These are phyloP conservation scores for Lactifluus volemus DNA, from an alignment of 768 basidiomycete species.

Conservation along the genomic window DNA sequence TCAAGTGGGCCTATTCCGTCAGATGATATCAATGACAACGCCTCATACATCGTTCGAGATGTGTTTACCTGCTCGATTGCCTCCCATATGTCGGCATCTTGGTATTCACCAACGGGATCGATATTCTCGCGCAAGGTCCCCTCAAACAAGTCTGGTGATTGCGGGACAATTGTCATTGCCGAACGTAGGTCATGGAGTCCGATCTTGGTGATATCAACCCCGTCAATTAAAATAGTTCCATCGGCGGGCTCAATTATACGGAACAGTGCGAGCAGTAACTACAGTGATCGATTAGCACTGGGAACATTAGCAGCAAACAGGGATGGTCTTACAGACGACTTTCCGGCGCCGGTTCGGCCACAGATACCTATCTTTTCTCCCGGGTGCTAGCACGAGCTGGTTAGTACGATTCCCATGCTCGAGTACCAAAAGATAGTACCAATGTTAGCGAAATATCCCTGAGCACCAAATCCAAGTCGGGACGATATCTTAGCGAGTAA, in stretches of 20 bases:
- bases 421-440: constrained; percentile 30
- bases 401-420: neutral
- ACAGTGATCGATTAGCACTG: neutral
- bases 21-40: neutral
- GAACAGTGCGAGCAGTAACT: constrained; percentile 65
- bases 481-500: constrained; percentile 73
- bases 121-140: constrained; percentile 80
- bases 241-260: constrained; percentile 63
- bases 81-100: constrained; percentile 80
- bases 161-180: constrained; percentile 53
- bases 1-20: constrained; percentile 47
- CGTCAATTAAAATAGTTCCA: constrained; percentile 66
- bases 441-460: constrained; percentile 64
- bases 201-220: constrained; percentile 65
- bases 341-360: constrained; percentile 75
- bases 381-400: constrained; percentile 38
- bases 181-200: constrained; percentile 72
- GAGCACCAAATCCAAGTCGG: constrained; percentile 73
- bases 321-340: constrained; percentile 49
- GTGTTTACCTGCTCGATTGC: constrained; percentile 56
- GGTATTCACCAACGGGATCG: constrained; percentile 69
- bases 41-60: constrained; percentile 20
- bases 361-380: constrained; percentile 88
- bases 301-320: neutral
- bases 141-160: constrained; percentile 39